Base-by-base conservation (phyloP, 2,329 filamentous ascomycete species). In the Diaporthe longicolla region DNA sequence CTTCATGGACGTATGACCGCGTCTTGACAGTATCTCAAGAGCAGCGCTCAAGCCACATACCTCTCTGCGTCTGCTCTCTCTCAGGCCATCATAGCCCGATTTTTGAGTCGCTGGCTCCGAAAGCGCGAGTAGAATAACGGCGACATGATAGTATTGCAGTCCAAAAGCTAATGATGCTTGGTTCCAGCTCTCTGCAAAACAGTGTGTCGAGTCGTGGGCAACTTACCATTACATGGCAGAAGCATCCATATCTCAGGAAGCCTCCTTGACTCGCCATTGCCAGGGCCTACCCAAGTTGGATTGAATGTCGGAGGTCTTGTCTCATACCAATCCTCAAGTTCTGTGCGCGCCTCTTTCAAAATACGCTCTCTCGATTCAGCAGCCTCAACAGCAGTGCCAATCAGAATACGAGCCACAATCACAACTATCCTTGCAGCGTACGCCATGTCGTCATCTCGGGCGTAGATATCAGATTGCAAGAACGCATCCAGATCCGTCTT, bases 401-500 rank as follows among this genome's bases (percentile, higher is more conserved):
- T 43, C 17, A 63, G 26, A 48, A 48, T 63, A 2, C 40, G 59
- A 24, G 59, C 59, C 59, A 63, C 59, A 1, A 63, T 63, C 19
- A 63, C 59, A 10, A 63, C 59, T n/a, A 63, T 32, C 19, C 40
- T 63, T 15, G 59, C 59, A 4, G 59, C 59, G 24, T 63, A 63
- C 2, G 59, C 59, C 40, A 43, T 48, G 4, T 63, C 59, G 13
- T 63, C 59, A 24, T 48, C 40, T 4, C 59, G 59, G 24, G 17
- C n/a, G 59, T 63, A 63, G 13, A 63, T 45, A 4, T 63, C 40
- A 1, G 59, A 63, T 5, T 63, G 59, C 3, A 63, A 10, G 40
- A 63, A 63, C 78, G 59, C 78, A 3, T 63, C 59, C 40, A 71
- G 32, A 4, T 71, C 54, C 3, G 70, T 71, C 45, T 71, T 59